phyloP scores from a whole-genome alignment of 2,329 filamentous ascomycete genomes.

The Arthroderma uncinatum region DNA sequence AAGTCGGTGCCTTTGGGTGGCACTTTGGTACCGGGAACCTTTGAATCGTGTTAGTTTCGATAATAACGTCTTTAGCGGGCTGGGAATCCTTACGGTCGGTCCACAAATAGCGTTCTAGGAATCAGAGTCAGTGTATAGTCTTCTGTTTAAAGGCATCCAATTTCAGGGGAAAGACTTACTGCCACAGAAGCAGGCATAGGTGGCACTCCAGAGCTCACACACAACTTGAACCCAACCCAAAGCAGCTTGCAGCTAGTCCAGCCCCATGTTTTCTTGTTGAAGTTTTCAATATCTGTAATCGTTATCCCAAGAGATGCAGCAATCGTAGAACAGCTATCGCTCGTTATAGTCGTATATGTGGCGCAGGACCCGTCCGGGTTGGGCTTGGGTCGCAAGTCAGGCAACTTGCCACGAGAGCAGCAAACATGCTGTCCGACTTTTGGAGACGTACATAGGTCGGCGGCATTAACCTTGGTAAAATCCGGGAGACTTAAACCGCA shows the following conservation, averaged over 20 bases:
- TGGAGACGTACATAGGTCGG: conserved; percentile 21
- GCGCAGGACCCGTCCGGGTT: conserved; percentile 30
- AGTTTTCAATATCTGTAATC: conserved; percentile 28
- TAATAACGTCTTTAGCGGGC: no score
- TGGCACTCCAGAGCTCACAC: conserved; percentile 32
- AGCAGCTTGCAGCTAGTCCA: conserved; percentile 39
- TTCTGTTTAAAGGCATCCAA: no score
- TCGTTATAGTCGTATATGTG: conserved; percentile 24
- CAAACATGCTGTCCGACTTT: conserved; percentile 31
- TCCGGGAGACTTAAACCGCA: conserved; percentile 4
- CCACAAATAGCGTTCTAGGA: conserved; percentile 40
- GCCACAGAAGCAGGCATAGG: conserved; percentile 32
- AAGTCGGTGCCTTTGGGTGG: conserved; percentile 32
- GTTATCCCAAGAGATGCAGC: conserved; percentile 30
- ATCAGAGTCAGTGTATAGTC: no score
- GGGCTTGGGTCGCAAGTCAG: conserved; percentile 28
- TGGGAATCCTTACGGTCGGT: no score
- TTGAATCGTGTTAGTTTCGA: conserved; percentile 37
- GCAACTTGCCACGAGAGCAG: conserved; percentile 27
- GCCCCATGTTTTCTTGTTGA: conserved; percentile 36
- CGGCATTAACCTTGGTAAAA: conserved; percentile 16
- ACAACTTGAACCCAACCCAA: conserved; percentile 23
- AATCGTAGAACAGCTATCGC: conserved; percentile 30
- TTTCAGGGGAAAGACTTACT: no score
- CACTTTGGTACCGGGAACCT: conserved; percentile 29